phyloP scores from a whole-genome alignment of 2,329 filamentous ascomycete genomes.

The Ophiostoma quercus region DNA sequence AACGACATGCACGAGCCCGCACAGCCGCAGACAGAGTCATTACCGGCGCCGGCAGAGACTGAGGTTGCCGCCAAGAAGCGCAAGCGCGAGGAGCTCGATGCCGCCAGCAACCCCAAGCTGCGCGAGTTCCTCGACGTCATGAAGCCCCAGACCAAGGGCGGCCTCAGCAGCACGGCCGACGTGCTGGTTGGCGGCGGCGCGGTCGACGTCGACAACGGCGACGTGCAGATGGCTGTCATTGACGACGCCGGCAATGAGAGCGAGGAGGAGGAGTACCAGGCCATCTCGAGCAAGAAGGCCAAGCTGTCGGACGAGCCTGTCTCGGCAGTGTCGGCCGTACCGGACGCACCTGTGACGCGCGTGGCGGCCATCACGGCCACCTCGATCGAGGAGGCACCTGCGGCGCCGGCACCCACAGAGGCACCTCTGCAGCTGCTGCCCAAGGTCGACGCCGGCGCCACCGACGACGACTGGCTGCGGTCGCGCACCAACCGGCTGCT shows the following conservation, averaged over 20 bases:
- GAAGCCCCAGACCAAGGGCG: constrained; percentile 48
- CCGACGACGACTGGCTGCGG: constrained; percentile 87
- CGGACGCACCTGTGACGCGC: background rate
- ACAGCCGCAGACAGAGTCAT: background rate
- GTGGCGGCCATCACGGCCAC: constrained; percentile 25
- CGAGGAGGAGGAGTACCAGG: constrained; percentile 73
- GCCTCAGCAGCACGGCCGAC: constrained; percentile 27
- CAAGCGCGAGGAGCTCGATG: constrained; percentile 52
- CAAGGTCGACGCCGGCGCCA: constrained; percentile 37
- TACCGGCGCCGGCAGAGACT: constrained; percentile 29
- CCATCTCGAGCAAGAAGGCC: constrained; percentile 49
- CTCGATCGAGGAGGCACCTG: constrained; percentile 22
- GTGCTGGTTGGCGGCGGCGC: constrained; percentile 11
- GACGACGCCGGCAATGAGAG: constrained; percentile 50
- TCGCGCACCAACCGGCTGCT: constrained; percentile 81
- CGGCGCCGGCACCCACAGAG: background rate
- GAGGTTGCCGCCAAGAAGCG: constrained; percentile 55
- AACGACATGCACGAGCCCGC: constrained; percentile 18
- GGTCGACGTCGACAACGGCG: background rate
- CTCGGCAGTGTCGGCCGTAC: background rate
- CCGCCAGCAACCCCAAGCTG: constrained; percentile 69
- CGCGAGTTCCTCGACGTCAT: constrained; percentile 83
- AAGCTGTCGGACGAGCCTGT: constrained; percentile 31
- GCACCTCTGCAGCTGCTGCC: constrained; percentile 10
- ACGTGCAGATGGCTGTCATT: constrained; percentile 21